Base-by-base conservation (phyloP, 495 filamentous ascomycete species). In the Immersiella caudata region DNA sequence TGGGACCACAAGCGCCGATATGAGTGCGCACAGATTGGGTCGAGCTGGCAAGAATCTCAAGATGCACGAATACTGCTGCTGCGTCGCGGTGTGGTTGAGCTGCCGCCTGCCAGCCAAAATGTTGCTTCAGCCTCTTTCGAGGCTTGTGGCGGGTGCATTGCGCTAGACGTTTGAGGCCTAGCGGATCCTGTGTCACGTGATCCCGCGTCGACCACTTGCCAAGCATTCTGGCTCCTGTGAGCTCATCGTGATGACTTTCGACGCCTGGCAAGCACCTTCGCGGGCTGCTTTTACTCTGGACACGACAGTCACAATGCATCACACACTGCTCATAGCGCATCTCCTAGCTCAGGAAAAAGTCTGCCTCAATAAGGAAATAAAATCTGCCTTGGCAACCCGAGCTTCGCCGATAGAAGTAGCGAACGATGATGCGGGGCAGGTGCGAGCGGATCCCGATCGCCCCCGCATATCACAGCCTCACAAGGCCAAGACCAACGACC, bases 81-180 rank as follows among this genome's bases (percentile, higher is more conserved):
- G 59, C n/a, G n/a, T 9, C 20, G 27, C 22, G 22, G 22, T 62
- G 33, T 33, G 22, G 26, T 21, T 16, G 29, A 22, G 25, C 12
- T 60, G 26, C 58, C 33, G 26, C 58, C 33, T 25, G 59, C 36
- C 22, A 9, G 22, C 59, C 59, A 62, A 62, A 62, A 62, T 62
- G 59, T 62, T 62, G 59, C 59, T 26, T 62, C 59, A 40, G 59
- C 59, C 59, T 60, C 35, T 29, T 62, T 27, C 29, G 40, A 18
- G 40, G 11, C 5, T 14, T 12, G 40, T 46, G 40, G 40, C 40
- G 40, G 40, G 29, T 33, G 29, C 29, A 33, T 4, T 33, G 21
- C 49, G 49, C 49, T 52, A 52, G 16, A 3, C 49, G 16, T 14
- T 14, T 22, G 4, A 5, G 16, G 21, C 3, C 49, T 52, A 52